Base-by-base conservation (phyloP, 2,329 filamentous ascomycete genomes). In the Hymenoscyphus linearis region DNA sequence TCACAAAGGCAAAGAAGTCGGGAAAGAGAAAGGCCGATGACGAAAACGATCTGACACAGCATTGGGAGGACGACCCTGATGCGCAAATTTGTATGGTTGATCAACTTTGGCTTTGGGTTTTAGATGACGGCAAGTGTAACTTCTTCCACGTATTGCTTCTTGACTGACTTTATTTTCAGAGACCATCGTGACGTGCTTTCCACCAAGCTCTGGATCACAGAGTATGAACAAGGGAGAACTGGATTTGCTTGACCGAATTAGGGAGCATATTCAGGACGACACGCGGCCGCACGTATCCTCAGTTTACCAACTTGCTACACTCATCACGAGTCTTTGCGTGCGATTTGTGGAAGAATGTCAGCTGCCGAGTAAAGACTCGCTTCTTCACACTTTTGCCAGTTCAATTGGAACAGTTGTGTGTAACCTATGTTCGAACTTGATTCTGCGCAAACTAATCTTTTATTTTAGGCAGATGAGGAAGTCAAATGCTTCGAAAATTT, bases 71-170 rank as follows among this genome's bases (percentile, higher is more conserved):
- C 27, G 27, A 31, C 27, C 27, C 27, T 31, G 27, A 53, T 53
- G 22, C 27, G 7, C 50, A 53, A 16, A 53, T 53, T 14, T 26
- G 50, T 16, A 57, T 57, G 55, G 55, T 57, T 40, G 55, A 57
- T 44, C 55, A 57, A 27, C 55, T 56, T 16, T 57, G 55, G 55
- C 55, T 57, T 3, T 57, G 55, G 55, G 36, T 57, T 13, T 4
- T 57, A 44, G 36, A 57, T 44, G 55, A 57, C 7, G 36, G 55
- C 25, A 57, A 31, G 55, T 57, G 9, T 18, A 1, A 2, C n/a
- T n/a, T n/a, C n/a, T n/a, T n/a, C n/a, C n/a, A n/a, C n/a, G n/a
- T n/a, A n/a, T n/a, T n/a, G n/a, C n/a, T n/a, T n/a, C n/a, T n/a
- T n/a, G n/a, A 9, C 2, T 37, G 7, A 14, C 34, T 56, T 44